Base-by-base conservation (phyloP, 1,284 basidiomycete species). In the Testicularia cyperi region DNA sequence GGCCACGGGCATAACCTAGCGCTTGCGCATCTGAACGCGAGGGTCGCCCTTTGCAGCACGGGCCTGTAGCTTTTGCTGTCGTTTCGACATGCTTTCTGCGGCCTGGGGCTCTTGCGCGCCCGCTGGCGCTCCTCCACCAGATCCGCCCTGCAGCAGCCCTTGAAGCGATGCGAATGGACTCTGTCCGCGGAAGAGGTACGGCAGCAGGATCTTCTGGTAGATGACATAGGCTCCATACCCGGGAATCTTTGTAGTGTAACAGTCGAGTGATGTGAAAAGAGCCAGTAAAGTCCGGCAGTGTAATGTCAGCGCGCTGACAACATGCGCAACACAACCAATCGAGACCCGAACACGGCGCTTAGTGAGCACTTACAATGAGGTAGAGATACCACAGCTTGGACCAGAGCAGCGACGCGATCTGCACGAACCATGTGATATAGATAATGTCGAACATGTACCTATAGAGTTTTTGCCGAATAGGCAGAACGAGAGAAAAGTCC, bases 401-500 rank as follows among this genome's bases (percentile, higher is more conserved):
- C 34, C 77, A 40, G 19, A 78, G 40, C 21, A 75, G 65, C 8
- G 76, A 69, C 18, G 57, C 40, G 28, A 77, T 40, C 37, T 78
- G 77, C 2, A 75, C 69, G 41, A 74, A 71, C 77, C 77, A 78
- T 0, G 77, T 78, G 8, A 78, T 64, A 42, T 78, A 78, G 45
- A 78, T 53, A 7, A 78, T 39, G 45, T 78, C 77, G 21, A 78
- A 77, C 68, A 78, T 73, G 66, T 78, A 77, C n/a, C 71, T 72
- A 49, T 21, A 3, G 21, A 29, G 15, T 4, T n/a, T n/a, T n/a
- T n/a, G n/a, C n/a, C n/a, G n/a, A n/a, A n/a, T n/a, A n/a, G n/a
- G n/a, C n/a, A n/a, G n/a, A n/a, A n/a, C n/a, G n/a, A n/a, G n/a
- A n/a, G n/a, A n/a, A n/a, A n/a, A n/a, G n/a, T 18, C 5, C 32